A percentile compares a stretch with the other conserved stretches of the same genome.
Conservation (phyloP, 495 filamentous ascomycete genomes). For the Hypomontagnella monticulosa region DNA sequence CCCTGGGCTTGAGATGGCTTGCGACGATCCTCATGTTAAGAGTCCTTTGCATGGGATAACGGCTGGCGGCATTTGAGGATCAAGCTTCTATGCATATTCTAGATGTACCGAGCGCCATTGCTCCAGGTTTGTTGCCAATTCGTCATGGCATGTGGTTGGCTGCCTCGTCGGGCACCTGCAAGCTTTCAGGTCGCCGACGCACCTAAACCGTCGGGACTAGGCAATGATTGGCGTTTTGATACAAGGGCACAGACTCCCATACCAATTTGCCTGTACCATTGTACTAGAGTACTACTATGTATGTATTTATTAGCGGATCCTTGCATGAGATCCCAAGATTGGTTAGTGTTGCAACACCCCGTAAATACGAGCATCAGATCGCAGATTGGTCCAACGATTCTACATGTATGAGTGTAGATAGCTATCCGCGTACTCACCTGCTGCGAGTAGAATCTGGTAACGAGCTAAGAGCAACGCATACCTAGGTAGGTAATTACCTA, state of each 20-base stretch:
- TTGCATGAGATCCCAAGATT: slow-evolving; percentile 20
- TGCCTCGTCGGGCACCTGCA: slow-evolving; percentile 42
- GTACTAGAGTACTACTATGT: too few relatives aligned
- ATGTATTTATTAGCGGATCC: slow-evolving; percentile 38
- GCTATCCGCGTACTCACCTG: slow-evolving; percentile 1
- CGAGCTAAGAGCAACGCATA: slow-evolving; percentile 3
- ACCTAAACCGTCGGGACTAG: slow-evolving; percentile 10
- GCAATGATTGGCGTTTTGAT: slow-evolving; percentile 26
- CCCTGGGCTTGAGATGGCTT: slow-evolving; percentile 23
- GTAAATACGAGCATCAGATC: slow-evolving; percentile 24
- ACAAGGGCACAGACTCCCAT: slow-evolving; percentile 14
- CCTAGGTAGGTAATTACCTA: too few relatives aligned
- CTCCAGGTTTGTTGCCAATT: slow-evolving; percentile 13
- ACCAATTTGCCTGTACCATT: slow-evolving; percentile 14
- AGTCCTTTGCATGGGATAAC: slow-evolving; percentile 2
- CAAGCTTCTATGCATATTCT: slow-evolving; percentile 41
- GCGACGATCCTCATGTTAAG: slow-evolving; percentile 32
- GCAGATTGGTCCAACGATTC: neutral
- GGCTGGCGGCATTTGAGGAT: slow-evolving; percentile 24
- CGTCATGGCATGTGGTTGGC: slow-evolving; percentile 32
- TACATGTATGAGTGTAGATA: slow-evolving; percentile 5
- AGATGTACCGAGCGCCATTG: slow-evolving; percentile 36
- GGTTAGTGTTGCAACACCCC: slow-evolving; percentile 12
- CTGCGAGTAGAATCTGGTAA: slow-evolving; percentile 22
- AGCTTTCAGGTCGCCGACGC: slow-evolving; percentile 37